Evolutionary conservation across 2,329 filamentous ascomycete genomes (phyloP).

Genomic region (Annulohypoxylon truncatum): DNA sequence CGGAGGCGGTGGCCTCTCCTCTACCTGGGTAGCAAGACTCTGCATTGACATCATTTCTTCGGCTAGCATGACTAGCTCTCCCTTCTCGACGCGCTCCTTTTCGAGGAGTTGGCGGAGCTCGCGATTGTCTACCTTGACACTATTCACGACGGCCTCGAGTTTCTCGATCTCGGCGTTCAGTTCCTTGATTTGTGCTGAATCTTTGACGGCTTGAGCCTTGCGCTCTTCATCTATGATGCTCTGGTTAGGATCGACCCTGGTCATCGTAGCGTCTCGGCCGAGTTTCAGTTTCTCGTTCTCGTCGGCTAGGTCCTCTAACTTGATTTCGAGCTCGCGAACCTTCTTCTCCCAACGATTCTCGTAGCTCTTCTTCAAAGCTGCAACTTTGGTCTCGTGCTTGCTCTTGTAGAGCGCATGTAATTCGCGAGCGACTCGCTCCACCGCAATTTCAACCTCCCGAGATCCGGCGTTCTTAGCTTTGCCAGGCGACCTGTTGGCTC

Average conservation of each 20-base stretch:
- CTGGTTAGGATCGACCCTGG: constrained; percentile 63
- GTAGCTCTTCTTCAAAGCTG: constrained; percentile 86
- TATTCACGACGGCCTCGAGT: constrained; percentile 76
- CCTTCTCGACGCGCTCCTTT: constrained; percentile 83
- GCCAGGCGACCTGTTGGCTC: constrained; percentile 53
- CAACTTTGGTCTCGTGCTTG: constrained; percentile 97
- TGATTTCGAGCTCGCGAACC: constrained; percentile 79
- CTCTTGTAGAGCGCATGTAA: constrained; percentile 93
- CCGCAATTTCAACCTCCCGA: constrained; percentile 82
- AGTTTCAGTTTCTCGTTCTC: constrained; percentile 81
- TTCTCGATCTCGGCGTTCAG: constrained; percentile 80
- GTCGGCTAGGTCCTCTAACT: constrained; percentile 74
- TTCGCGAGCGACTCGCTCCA: constrained; percentile 93
- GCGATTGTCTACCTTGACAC: constrained; percentile 76
- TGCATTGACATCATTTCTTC: constrained; percentile 85
- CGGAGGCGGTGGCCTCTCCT: constrained; percentile 37
- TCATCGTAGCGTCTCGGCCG: constrained; percentile 74
- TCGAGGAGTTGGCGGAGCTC: constrained; percentile 74
- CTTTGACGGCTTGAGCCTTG: constrained; percentile 69
- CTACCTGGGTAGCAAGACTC: constrained; percentile 56
- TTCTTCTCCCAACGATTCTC: constrained; percentile 92
- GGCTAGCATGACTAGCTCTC: constrained; percentile 81
- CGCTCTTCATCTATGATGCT: constrained; percentile 63
- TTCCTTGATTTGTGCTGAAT: constrained; percentile 74
- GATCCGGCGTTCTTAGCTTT: constrained; percentile 53